A percentile compares a stretch with the other conserved stretches of the same genome.
phyloP scores from a whole-genome alignment of 805 yeast genomes.

The Yueomyces sp. region DNA sequence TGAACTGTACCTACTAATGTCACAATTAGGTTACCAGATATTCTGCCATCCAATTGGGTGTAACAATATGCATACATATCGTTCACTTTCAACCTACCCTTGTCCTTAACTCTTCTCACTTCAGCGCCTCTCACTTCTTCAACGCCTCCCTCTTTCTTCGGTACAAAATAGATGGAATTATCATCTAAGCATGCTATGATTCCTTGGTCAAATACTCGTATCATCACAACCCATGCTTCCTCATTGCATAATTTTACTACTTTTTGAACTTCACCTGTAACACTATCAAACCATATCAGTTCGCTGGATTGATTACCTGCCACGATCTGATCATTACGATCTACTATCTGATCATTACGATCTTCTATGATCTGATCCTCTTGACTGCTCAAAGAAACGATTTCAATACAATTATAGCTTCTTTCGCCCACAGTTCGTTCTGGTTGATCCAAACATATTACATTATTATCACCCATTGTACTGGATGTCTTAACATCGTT shows the following conservation, averaged over 20 bases:
- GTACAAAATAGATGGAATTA: slow-evolving; percentile 12
- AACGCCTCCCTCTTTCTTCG: neutral
- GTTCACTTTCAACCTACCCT: slow-evolving; percentile 8
- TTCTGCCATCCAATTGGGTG: neutral
- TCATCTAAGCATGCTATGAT: slow-evolving; percentile 8
- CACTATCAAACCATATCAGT: slow-evolving; percentile 6
- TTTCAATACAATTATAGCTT: too few relatives aligned
- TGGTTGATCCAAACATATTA: too few relatives aligned
- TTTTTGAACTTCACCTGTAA: neutral
- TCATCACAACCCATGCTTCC: neutral
- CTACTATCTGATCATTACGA: too few relatives aligned
- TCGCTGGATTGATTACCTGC: slow-evolving; percentile 19
- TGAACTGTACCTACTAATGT: neutral
- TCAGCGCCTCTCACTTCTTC: slow-evolving; percentile 1
- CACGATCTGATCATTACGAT: neutral
- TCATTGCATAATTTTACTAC: neutral
- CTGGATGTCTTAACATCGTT: neutral
- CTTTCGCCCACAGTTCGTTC: too few relatives aligned
- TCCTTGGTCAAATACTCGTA: neutral
- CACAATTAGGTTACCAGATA: neutral
- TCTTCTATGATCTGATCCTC: too few relatives aligned
- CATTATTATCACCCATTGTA: neutral
- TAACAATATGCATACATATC: neutral
- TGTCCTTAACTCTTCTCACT: slow-evolving; percentile 10
- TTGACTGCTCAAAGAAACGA: too few relatives aligned